Evolutionary conservation across 495 filamentous ascomycete species (phyloP), one percentile per base, ranked within the genome.

Genomic region (Bombardia bombarda): DNA sequence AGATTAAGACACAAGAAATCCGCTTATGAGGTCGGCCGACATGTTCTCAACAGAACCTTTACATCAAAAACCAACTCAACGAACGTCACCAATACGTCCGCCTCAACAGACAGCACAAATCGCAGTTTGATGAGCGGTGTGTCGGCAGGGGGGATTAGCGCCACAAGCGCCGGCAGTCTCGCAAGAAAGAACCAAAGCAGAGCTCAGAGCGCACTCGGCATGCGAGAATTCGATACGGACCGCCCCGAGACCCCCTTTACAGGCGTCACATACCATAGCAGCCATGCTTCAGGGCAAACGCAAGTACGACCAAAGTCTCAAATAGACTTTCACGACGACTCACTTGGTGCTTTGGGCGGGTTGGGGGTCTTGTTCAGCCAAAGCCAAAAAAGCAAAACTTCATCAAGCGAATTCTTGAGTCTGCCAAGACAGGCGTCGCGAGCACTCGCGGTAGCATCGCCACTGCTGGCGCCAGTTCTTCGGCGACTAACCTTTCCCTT

Each of bases 371-470:
- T 31, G 78, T 80, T n/a, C 77, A 86, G 8, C 90, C 89, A 0
- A 97, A 90, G 60, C 70, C 80, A 4, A 95, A 90, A 62, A 97
- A 92, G 65, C 80, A 80, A 31, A 90, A 90, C 17, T 95, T 99
- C 57, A 87, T 99, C 64, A 95, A 92, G 65, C 93, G 93, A 52
- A 89, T 99, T 39, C 76, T 97, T 26, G 90, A 96, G 43, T 85
- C 87, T 8, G 92, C 90, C 9, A 95, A 93, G 65, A 95, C 93
- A 0, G 86, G 85, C 12, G 89, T 94, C 8, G 92, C 92, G 1
- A 90, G 80, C 54, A 86, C 86, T 20, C 78, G 92, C 50, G 90
- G 84, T 42, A 92, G 83, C 47, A 90, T 95, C 40, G 82, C 81
- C 18, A 72, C 77, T 19, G 73, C 78, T 3, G 78, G 82, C 30